Percentiles rank a stretch among this genome's conserved stretches.
Evolutionary conservation across 805 yeast genomes (phyloP).

Genomic region (Candida suzukii): DNA sequence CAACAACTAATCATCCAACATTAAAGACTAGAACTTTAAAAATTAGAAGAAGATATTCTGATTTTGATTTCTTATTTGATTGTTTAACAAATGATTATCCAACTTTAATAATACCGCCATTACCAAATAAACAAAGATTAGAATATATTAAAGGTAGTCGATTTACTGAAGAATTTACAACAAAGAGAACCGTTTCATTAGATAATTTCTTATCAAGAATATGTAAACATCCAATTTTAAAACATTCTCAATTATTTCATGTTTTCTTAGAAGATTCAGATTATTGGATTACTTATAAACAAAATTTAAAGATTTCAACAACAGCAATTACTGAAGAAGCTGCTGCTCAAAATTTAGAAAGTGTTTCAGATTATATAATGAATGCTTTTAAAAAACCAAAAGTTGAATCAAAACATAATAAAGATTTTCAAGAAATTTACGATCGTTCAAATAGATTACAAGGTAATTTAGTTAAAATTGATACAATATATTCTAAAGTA

Average conservation of each 20-base stretch:
- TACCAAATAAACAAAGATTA: conserved; percentile 86
- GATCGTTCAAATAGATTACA: conserved; percentile 80
- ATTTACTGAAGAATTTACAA: conserved; percentile 77
- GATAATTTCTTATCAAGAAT: conserved; percentile 70
- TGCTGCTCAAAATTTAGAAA: conserved; percentile 42
- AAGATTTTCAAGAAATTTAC: conserved; percentile 76
- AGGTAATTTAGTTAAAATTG: conserved; percentile 74
- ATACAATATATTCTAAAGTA: conserved; percentile 67
- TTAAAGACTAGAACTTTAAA: conserved; percentile 37
- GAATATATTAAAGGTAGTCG: conserved; percentile 94
- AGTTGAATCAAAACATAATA: conserved; percentile 44
- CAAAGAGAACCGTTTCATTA: conserved; percentile 73
- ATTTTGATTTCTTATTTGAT: conserved; percentile 72
- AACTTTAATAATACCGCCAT: conserved; percentile 81
- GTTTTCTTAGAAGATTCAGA: conserved; percentile 60
- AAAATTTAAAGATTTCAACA: conserved; percentile 38
- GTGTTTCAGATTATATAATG: conserved; percentile 85
- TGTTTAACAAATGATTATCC: conserved; percentile 75
- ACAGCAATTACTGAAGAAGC: conserved; percentile 7
- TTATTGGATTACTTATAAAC: conserved; percentile 67
- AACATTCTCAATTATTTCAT: conserved; percentile 62
- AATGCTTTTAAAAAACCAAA: conserved; percentile 83
- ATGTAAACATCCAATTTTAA: conserved; percentile 64
- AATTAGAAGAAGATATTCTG: conserved; percentile 79
- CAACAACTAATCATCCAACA: conserved; percentile 56